A percentile compares a stretch with the other conserved stretches of the same genome.
These are phyloP conservation scores for Fusarium tanahbumbuense DNA, from an alignment of 2,329 filamentous ascomycete genomes.

Conservation along the genomic window DNA sequence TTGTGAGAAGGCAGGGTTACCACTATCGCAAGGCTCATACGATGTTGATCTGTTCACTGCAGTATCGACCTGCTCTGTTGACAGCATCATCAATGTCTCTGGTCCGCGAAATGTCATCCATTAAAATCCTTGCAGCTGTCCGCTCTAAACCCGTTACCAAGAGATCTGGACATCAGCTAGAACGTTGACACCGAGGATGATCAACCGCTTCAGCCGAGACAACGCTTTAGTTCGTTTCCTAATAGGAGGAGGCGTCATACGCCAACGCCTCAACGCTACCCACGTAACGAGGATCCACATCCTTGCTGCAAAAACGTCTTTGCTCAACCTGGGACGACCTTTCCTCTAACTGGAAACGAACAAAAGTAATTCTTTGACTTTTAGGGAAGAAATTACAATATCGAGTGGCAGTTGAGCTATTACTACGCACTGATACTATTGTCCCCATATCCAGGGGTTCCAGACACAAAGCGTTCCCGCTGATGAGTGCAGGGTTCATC, in stretches of 20 bases:
- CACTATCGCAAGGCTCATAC: background rate
- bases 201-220: constrained; percentile 11
- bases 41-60: background rate
- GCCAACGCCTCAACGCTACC: constrained; percentile 26
- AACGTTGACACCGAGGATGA: background rate
- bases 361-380: background rate
- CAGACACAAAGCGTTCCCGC: constrained; percentile 19
- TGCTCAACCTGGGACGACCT: background rate
- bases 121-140: background rate
- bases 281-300: constrained; percentile 17
- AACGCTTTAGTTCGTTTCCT: constrained; percentile 2
- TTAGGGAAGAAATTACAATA: constrained; percentile 5
- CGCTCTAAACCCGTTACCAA: constrained; percentile 9
- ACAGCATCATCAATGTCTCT: background rate
- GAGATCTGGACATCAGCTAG: constrained; percentile 8
- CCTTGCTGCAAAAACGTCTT: background rate
- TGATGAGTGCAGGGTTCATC: constrained; percentile 13
- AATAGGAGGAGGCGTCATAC: constrained; percentile 26
- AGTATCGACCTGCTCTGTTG: background rate
- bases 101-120: background rate
- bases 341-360: constrained; percentile 7
- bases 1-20: background rate
- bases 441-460: constrained; percentile 11
- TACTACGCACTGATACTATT: constrained; percentile 9
- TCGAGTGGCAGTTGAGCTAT: constrained; percentile 4